phyloP scores from a whole-genome alignment of 2,329 filamentous ascomycete species.

The Cladosporium colombiae region DNA sequence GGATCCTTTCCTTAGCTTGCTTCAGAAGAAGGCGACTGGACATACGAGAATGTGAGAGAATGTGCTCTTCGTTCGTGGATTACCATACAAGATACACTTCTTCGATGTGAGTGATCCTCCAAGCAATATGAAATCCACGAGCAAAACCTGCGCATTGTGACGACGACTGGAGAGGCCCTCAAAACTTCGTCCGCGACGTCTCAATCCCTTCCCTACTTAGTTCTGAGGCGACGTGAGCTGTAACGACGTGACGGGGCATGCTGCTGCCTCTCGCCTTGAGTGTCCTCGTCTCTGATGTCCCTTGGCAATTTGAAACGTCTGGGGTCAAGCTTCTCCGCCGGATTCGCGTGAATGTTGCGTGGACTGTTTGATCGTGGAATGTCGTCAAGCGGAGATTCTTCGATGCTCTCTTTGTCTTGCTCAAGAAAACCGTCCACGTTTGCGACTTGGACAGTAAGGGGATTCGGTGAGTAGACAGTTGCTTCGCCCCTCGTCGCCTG shows the following conservation, averaged over 20 bases:
- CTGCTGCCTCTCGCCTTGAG: neutral
- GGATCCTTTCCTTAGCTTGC: neutral
- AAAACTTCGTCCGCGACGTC: neutral
- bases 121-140: neutral
- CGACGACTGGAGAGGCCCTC: neutral
- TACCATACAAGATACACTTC: neutral
- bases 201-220: neutral
- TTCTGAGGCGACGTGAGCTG: neutral
- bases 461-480: neutral
- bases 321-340: neutral
- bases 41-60: neutral
- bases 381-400: neutral
- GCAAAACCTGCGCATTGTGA: neutral
- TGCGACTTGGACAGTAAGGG: neutral
- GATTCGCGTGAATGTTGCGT: neutral
- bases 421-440: neutral
- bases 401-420: neutral
- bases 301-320: neutral
- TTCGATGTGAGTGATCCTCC: neutral
- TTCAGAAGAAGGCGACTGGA: neutral
- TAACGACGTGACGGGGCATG: neutral
- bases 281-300: neutral
- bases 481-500: slow-evolving; percentile 18
- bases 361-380: neutral
- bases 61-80: neutral